A percentile compares a stretch with the other conserved stretches of the same genome.
phyloP scores from a whole-genome alignment of 2,329 filamentous ascomycete genomes.

The Leptographium wingfieldii region DNA sequence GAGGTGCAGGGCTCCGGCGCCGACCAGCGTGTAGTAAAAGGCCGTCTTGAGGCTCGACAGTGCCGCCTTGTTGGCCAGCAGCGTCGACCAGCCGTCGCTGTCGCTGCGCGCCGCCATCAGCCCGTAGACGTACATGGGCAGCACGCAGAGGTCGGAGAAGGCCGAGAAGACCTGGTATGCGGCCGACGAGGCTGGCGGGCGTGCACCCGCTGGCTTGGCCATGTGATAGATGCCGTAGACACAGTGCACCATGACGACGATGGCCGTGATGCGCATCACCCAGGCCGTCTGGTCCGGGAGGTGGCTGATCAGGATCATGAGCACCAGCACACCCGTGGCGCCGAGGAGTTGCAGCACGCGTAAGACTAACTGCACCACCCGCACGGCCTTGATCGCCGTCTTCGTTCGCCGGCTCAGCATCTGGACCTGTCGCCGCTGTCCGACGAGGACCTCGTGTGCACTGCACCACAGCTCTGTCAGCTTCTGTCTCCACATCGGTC shows the following conservation, averaged over 20 bases:
- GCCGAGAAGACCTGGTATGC: conserved; percentile 82
- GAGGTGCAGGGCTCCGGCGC: conserved; percentile 54
- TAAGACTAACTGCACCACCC: conserved; percentile 56
- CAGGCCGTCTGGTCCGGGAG: conserved; percentile 54
- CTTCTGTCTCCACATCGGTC: not conserved
- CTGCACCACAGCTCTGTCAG: conserved; percentile 18
- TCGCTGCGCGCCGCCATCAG: conserved; percentile 33
- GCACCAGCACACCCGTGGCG: conserved; percentile 57
- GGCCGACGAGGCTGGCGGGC: conserved; percentile 67
- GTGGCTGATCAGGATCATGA: conserved; percentile 64
- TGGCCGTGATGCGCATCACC: conserved; percentile 65
- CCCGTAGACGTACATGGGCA: conserved; percentile 45
- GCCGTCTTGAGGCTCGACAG: conserved; percentile 50
- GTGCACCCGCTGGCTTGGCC: conserved; percentile 51
- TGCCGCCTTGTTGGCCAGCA: conserved; percentile 43
- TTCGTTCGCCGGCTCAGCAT: conserved; percentile 62
- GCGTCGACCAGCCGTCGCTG: conserved; percentile 48
- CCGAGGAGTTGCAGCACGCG: conserved; percentile 55
- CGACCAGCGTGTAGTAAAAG: conserved; percentile 55
- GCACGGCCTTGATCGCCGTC: conserved; percentile 53
- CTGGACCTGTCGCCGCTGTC: conserved; percentile 46
- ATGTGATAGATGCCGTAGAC: conserved; percentile 76
- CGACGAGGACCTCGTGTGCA: conserved; percentile 50
- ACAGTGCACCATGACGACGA: conserved; percentile 58
- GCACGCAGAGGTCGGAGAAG: conserved; percentile 50